Conservation (phyloP, 495 filamentous ascomycete genomes). For the Trichoderma virens region DNA sequence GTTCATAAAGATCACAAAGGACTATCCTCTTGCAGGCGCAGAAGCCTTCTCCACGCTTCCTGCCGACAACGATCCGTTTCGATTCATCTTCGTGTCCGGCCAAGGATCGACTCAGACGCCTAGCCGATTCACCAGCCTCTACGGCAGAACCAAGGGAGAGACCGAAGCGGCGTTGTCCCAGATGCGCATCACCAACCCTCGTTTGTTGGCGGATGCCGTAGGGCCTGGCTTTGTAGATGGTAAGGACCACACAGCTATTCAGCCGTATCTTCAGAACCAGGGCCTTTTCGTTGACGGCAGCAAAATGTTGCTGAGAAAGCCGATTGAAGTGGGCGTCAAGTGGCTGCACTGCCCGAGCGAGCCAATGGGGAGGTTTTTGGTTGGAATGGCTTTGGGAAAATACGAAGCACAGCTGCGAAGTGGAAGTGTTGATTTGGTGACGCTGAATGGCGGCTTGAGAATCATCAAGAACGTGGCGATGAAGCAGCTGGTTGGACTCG, state of each 20-base stretch:
- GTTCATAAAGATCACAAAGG: constrained; percentile 58
- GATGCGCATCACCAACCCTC: constrained; percentile 27
- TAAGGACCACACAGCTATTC: constrained; percentile 39
- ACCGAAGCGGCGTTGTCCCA: constrained; percentile 46
- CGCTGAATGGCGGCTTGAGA: not conserved
- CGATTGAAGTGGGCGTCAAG: constrained; percentile 17
- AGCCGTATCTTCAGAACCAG: constrained; percentile 36
- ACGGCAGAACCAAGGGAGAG: constrained; percentile 55
- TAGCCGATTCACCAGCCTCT: constrained; percentile 44
- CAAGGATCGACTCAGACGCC: constrained; percentile 44
- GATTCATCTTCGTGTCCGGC: constrained; percentile 65
- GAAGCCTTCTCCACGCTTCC: constrained; percentile 41
- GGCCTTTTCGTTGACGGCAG: constrained; percentile 29
- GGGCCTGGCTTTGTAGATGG: constrained; percentile 49
- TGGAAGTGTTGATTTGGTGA: not conserved
- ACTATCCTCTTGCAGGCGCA: constrained; percentile 54
- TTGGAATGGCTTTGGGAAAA: constrained; percentile 52
- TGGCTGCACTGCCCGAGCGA: constrained; percentile 32
- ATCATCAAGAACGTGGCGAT: not conserved
- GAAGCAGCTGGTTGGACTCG: not conserved
- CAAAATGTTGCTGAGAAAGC: constrained; percentile 7
- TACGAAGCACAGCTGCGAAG: constrained; percentile 29
- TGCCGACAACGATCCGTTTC: constrained; percentile 40
- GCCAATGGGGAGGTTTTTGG: constrained; percentile 31
- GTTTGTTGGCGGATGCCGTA: constrained; percentile 40